phyloP scores from a whole-genome alignment of 441 rosid species.

The Pelargonium australe region DNA sequence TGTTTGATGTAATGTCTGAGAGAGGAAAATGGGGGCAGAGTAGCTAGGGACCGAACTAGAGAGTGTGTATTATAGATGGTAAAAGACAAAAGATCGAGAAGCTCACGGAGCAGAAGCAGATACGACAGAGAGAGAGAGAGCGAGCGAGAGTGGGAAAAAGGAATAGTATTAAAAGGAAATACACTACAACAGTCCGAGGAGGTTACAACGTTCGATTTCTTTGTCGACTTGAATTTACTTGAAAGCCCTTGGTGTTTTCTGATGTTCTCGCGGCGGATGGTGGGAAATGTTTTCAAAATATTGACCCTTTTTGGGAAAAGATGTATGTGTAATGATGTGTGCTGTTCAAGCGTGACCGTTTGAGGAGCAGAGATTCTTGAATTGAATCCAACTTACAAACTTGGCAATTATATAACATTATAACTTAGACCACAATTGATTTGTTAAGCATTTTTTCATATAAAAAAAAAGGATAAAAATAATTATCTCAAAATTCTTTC shows the following conservation, averaged over 20 bases:
- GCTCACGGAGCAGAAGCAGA: background rate
- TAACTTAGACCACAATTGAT: too few relatives aligned
- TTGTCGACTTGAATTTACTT: background rate
- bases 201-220: background rate
- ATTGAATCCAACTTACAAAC: background rate
- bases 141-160: too few relatives aligned
- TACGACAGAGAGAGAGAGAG: too few relatives aligned
- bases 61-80: too few relatives aligned
- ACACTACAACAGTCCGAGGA: background rate
- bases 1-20: background rate
- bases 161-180: too few relatives aligned
- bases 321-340: background rate
- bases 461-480: too few relatives aligned
- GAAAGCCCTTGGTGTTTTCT: background rate
- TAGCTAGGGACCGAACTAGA: too few relatives aligned
- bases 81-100: background rate
- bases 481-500: too few relatives aligned
- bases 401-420: background rate
- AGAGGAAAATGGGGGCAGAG: background rate
- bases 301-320: background rate
- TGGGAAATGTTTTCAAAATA: background rate
- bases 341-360: slow-evolving; percentile 5
- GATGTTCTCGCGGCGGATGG: background rate
- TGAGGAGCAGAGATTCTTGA: background rate
- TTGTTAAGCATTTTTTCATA: too few relatives aligned